Conservation (phyloP, 2,329 filamentous ascomycete genomes). For the Beauveria varroae region DNA sequence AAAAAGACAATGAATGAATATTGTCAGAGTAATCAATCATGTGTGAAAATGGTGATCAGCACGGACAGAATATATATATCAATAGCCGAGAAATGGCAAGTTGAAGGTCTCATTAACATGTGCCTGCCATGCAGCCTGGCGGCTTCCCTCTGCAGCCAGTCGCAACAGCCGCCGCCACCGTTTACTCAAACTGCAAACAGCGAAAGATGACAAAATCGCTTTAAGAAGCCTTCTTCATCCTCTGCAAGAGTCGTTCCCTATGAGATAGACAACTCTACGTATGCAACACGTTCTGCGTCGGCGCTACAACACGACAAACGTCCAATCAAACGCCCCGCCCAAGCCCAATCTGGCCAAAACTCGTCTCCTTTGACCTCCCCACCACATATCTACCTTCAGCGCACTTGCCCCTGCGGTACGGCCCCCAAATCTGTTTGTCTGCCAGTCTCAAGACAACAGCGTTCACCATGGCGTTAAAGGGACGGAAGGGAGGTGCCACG, state of each 20-base stretch:
- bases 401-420: not conserved
- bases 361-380: conserved; percentile 2
- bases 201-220: too few relatives aligned
- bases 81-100: too few relatives aligned
- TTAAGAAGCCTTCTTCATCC: not conserved
- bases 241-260: not conserved
- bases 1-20: too few relatives aligned
- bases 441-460: not conserved
- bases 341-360: conserved; percentile 11
- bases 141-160: too few relatives aligned
- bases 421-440: not conserved
- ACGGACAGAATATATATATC: too few relatives aligned
- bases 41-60: too few relatives aligned
- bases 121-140: too few relatives aligned
- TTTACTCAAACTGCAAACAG: too few relatives aligned
- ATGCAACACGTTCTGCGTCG: not conserved
- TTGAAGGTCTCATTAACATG: too few relatives aligned
- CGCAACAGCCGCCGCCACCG: too few relatives aligned
- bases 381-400: not conserved
- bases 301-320: not conserved
- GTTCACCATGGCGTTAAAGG: not conserved
- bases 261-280: not conserved
- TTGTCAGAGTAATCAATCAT: too few relatives aligned
- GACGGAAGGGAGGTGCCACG: not conserved
- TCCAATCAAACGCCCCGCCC: conserved; percentile 11